Conservation (phyloP, 768 basidiomycete species). For the Boletus fagicola region DNA sequence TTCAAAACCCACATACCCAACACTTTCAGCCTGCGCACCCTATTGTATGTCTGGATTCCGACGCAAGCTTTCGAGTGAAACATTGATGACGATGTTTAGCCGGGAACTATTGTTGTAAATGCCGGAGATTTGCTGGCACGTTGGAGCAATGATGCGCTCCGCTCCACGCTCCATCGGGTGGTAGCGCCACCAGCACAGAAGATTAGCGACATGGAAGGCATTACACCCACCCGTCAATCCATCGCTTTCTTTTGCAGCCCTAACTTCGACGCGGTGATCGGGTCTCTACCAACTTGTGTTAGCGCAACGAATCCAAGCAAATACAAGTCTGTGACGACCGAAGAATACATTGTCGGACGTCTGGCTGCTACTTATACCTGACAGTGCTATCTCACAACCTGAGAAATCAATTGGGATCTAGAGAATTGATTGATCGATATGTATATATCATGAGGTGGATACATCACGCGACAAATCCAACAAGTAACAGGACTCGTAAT, state of each 20-base stretch:
- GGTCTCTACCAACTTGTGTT: constrained; percentile 65
- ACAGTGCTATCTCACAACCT: constrained; percentile 3
- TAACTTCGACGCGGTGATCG: constrained; percentile 63
- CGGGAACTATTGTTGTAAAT: constrained; percentile 80
- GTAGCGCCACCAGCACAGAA: constrained; percentile 63
- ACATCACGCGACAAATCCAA: constrained; percentile 18
- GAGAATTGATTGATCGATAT: constrained; percentile 7
- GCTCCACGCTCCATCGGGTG: constrained; percentile 80
- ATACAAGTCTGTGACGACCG: constrained; percentile 70
- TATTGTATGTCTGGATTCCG: constrained; percentile 49
- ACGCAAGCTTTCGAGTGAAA: not conserved
- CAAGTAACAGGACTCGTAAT: constrained; percentile 19
- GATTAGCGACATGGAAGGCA: constrained; percentile 46
- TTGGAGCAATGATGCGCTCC: constrained; percentile 80
- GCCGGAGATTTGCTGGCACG: constrained; percentile 77
- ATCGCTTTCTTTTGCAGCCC: constrained; percentile 90
- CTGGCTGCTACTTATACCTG: constrained; percentile 57
- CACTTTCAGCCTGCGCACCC: constrained; percentile 71
- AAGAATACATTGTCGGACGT: constrained; percentile 74
- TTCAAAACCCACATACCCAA: constrained; percentile 75
- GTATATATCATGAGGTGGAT: constrained; percentile 15
- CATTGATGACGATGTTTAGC: constrained; percentile 39
- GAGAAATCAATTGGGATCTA: constrained; percentile 1
- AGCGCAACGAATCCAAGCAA: constrained; percentile 48
- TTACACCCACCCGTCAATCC: constrained; percentile 69